phyloP scores from a whole-genome alignment of 2,329 filamentous ascomycete genomes.

The Cladophialophora bantiana region DNA sequence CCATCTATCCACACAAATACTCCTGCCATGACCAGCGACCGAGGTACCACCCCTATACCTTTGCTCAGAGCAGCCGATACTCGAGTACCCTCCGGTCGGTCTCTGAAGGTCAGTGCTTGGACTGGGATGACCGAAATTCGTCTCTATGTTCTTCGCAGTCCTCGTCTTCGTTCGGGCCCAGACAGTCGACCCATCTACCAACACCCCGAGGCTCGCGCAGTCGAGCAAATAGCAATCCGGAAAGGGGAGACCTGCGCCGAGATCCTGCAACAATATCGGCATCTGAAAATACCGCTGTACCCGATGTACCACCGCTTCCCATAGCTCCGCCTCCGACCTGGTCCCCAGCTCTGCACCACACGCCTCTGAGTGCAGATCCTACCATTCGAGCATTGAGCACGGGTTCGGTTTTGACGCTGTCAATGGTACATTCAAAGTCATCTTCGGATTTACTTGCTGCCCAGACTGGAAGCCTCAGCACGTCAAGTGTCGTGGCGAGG shows the following conservation, averaged over 20 bases:
- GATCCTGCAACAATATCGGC: neutral
- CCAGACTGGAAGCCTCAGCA: constrained; percentile 7
- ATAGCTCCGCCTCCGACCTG: constrained; percentile 29
- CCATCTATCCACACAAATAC: constrained; percentile 32
- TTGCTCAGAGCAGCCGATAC: constrained; percentile 23
- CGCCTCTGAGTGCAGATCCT: constrained; percentile 35
- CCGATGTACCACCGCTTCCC: constrained; percentile 19
- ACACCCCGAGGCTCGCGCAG: constrained; percentile 14
- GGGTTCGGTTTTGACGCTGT: constrained; percentile 1
- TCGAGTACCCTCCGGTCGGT: constrained; percentile 32
- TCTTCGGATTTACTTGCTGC: constrained; percentile 10
- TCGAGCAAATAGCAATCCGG: constrained; percentile 25
- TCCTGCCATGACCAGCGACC: constrained; percentile 23
- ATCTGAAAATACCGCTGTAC: neutral
- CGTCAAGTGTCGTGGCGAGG: neutral
- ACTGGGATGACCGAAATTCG: constrained; percentile 24
- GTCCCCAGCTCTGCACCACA: constrained; percentile 31
- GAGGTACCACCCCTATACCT: constrained; percentile 20
- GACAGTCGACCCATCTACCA: neutral
- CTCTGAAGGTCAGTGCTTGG: constrained; percentile 28
- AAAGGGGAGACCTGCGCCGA: constrained; percentile 14
- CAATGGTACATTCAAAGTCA: constrained; percentile 9
- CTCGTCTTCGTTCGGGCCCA: constrained; percentile 16
- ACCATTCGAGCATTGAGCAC: constrained; percentile 33
- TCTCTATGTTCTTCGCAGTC: constrained; percentile 27